Conservation (phyloP, 2,329 filamentous ascomycete genomes). For the Hirsutella rhossiliensis region DNA sequence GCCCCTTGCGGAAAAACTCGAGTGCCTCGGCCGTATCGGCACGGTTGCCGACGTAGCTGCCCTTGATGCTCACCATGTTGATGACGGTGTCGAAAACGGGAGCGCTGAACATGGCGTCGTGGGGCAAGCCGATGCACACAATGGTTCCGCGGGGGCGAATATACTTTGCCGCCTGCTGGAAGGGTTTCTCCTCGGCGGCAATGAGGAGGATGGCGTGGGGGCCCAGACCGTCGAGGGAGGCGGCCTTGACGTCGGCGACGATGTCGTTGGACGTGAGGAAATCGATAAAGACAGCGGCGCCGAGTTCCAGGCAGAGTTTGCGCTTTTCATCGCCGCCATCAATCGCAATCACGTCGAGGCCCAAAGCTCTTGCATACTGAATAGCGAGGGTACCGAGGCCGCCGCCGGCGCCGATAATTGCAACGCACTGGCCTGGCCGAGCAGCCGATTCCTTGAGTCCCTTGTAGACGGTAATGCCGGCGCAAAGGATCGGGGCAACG, state of each 20-base stretch:
- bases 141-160: slow-evolving; percentile 73
- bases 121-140: slow-evolving; percentile 81
- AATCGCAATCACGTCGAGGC: slow-evolving; percentile 67
- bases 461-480: slow-evolving; percentile 82
- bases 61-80: slow-evolving; percentile 84
- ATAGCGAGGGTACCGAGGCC: slow-evolving; percentile 67
- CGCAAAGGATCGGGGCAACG: slow-evolving; percentile 70
- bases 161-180: slow-evolving; percentile 88
- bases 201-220: slow-evolving; percentile 81
- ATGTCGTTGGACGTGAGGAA: slow-evolving; percentile 66
- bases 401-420: slow-evolving; percentile 78
- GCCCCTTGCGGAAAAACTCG: slow-evolving; percentile 73
- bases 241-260: slow-evolving; percentile 71
- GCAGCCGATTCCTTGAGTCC: slow-evolving; percentile 73
- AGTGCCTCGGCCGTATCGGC: slow-evolving; percentile 80
- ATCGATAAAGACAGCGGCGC: slow-evolving; percentile 66
- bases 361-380: slow-evolving; percentile 90
- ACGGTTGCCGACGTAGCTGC: slow-evolving; percentile 87
- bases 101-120: slow-evolving; percentile 65
- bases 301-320: slow-evolving; percentile 56
- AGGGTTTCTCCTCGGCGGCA: slow-evolving; percentile 80
- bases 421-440: slow-evolving; percentile 63
- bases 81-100: slow-evolving; percentile 85
- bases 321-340: slow-evolving; percentile 76
- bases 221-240: slow-evolving; percentile 68